A percentile compares a stretch with the other conserved stretches of the same genome.
Conservation (phyloP, 805 yeast species). For the Candida vartiovaarae region DNA sequence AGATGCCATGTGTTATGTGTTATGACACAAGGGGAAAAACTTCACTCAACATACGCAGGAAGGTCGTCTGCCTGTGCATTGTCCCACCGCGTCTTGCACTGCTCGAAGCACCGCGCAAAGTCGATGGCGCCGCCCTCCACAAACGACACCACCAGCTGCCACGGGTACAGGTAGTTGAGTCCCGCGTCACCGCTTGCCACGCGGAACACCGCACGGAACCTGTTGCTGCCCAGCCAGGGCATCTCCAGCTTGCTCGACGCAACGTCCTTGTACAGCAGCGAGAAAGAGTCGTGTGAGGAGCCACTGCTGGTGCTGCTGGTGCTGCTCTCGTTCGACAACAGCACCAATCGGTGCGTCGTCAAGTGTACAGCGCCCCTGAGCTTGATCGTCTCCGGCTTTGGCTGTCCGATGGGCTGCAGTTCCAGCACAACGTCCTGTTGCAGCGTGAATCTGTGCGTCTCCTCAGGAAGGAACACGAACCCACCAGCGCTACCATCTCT, state of each 20-base stretch:
- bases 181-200: conserved; percentile 28
- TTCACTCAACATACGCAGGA: conserved; percentile 31
- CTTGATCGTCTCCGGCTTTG: conserved; percentile 16
- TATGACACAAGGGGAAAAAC: too few relatives aligned
- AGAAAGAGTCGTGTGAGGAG: conserved; percentile 27
- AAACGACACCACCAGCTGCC: conserved; percentile 33
- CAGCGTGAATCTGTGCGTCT: conserved; percentile 13
- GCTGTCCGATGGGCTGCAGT: conserved; percentile 16
- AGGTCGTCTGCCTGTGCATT: conserved; percentile 38
- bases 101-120: conserved; percentile 31
- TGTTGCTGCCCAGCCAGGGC: conserved; percentile 51
- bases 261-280: conserved; percentile 28
- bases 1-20: too few relatives aligned
- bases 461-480: conserved; percentile 22
- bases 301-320: too few relatives aligned
- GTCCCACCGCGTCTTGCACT: conserved; percentile 29
- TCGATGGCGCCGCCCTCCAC: conserved; percentile 42
- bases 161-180: conserved; percentile 30
- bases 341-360: conserved; percentile 36
- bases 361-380: conserved; percentile 33
- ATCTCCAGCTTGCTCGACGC: conserved; percentile 33
- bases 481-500: conserved; percentile 6
- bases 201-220: conserved; percentile 37
- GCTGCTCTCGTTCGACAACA: conserved; percentile 14
- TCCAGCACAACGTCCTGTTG: conserved; percentile 10